These are phyloP conservation scores for Didymella pinodella DNA, from an alignment of 2,329 filamentous ascomycete genomes.

Conservation along the genomic window DNA sequence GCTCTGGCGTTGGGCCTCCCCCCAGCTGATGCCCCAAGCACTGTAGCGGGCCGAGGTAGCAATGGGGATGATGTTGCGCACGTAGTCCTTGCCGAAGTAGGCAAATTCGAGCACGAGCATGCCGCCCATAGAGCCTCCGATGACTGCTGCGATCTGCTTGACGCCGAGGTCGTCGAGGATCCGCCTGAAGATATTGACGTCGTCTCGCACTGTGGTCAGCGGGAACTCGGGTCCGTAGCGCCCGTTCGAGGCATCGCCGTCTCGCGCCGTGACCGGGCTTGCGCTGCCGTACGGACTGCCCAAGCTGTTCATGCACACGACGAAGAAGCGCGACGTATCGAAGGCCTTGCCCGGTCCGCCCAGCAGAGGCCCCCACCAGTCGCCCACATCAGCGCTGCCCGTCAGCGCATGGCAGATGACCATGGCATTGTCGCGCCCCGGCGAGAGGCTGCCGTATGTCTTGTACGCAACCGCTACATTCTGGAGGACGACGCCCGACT, in stretches of 20 bases:
- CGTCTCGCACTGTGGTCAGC: constrained; percentile 91
- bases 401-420: constrained; percentile 84
- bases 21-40: constrained; percentile 92
- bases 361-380: constrained; percentile 88
- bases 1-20: constrained; percentile 85
- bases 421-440: constrained; percentile 67
- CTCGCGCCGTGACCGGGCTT: constrained; percentile 87
- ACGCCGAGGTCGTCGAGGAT: constrained; percentile 83
- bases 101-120: constrained; percentile 94
- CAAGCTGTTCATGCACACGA: constrained; percentile 85
- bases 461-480: constrained; percentile 77
- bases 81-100: constrained; percentile 87
- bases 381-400: constrained; percentile 81
- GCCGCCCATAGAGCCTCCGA: constrained; percentile 86
- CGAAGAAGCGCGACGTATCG: constrained; percentile 82
- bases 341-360: constrained; percentile 81
- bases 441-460: constrained; percentile 65
- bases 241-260: constrained; percentile 76
- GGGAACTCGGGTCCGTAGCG: constrained; percentile 96
- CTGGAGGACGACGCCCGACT: constrained; percentile 83
- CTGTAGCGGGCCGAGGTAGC: constrained; percentile 85
- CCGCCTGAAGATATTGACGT: constrained; percentile 86
- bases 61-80: constrained; percentile 80
- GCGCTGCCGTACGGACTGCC: constrained; percentile 87
- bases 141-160: constrained; percentile 76